Conservation (phyloP, 2,329 filamentous ascomycete species). For the Colletotrichum sp. region DNA sequence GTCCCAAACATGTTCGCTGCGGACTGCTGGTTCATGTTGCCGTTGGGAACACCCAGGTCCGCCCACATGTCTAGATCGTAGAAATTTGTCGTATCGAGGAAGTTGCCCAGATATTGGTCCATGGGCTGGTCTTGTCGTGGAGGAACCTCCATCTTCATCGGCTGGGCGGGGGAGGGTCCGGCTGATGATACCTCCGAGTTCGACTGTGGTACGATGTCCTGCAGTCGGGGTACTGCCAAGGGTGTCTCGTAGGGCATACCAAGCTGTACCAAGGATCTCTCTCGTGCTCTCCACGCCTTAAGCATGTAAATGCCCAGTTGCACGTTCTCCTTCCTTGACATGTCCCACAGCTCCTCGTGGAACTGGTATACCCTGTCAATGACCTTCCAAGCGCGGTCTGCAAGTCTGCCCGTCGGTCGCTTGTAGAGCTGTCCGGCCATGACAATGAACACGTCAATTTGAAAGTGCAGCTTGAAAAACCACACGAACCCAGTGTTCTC, state of each 20-base stretch:
- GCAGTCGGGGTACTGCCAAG: conserved; percentile 49
- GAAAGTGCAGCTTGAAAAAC: conserved; percentile 60
- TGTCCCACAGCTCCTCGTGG: conserved; percentile 56
- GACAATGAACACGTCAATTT: conserved; percentile 60
- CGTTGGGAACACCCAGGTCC: conserved; percentile 20
- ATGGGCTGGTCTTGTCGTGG: conserved; percentile 29
- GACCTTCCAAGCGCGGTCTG: conserved; percentile 58
- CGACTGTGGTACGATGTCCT: conserved; percentile 44
- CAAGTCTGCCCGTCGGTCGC: conserved; percentile 49
- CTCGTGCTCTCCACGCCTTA: conserved; percentile 58
- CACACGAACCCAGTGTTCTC: conserved; percentile 56
- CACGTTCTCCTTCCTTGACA: conserved; percentile 47
- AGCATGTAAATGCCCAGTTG: conserved; percentile 53
- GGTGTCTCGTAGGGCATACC: conserved; percentile 47
- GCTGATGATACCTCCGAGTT: conserved; percentile 34
- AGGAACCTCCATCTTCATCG: conserved; percentile 25
- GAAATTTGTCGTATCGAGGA: conserved; percentile 43
- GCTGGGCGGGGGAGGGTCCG: conserved; percentile 29
- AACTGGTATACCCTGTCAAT: conserved; percentile 52
- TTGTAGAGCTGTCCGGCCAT: conserved; percentile 58
- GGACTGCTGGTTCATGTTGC: conserved; percentile 11
- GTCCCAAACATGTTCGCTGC: conserved; percentile 16
- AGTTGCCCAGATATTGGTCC: conserved; percentile 50
- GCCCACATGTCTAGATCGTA: conserved; percentile 54
- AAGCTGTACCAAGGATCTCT: conserved; percentile 41